Base-by-base conservation (phyloP, 805 yeast genomes). In the Sungouiozyma intestinalis region DNA sequence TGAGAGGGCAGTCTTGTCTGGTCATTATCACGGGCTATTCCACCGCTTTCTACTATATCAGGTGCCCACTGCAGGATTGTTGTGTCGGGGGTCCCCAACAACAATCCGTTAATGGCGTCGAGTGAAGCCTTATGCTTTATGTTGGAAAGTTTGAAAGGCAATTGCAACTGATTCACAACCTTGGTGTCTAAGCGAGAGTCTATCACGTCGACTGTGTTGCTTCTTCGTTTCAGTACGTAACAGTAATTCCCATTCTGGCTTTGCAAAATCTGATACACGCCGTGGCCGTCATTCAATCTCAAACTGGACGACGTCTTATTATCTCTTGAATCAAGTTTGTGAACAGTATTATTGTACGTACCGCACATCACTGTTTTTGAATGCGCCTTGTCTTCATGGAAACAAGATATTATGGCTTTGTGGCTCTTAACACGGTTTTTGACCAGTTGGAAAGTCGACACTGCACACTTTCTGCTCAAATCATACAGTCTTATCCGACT, bases 181-280 rank as follows among this genome's bases (percentile, higher is more conserved):
- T 27, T 9, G 14, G 32, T 40, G 4, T 45, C 34, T 14, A 38
- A 57, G 21, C 74, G 44, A 3, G 50, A 33, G 43, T 69, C 74
- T 11, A 66, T 42, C 3, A 68, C 50, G 4, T 58, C 58, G 17
- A 69, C 63, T 1, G 15, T 35, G 17, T 48, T 40, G 7, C 59
- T 44, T 29, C 57, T 52, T 27, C 74, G 50, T 27, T 59, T 51
- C 1, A 66, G 20, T 1, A 56, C 55, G 41, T 57, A 69, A 4
- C 66, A 16, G 40, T 58, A 68, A 33, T 58, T 60, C 3, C 64
- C 68, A 49, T 65, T 68, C 1, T 49, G 51, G 16, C 69, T 62
- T 20, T 49, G 57, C 5, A 69, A 16, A 0, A 68, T 33, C 46
- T 68, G 73, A 51, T 55, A 15, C 56, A 51, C 3, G 65, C 74